phyloP scores from a whole-genome alignment of 1,284 basidiomycete species.

The Vanrija pseudolonga region DNA sequence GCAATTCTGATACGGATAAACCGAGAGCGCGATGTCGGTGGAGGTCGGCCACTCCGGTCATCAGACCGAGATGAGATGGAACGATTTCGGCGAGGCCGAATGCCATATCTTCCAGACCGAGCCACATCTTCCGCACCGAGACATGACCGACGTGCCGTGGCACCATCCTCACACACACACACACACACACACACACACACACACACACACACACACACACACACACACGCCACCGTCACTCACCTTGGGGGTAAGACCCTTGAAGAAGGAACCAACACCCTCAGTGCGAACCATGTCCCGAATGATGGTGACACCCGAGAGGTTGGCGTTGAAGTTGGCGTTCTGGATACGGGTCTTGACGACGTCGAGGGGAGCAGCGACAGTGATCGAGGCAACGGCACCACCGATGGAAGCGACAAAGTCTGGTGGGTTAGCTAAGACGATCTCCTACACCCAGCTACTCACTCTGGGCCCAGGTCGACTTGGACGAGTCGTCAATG shows the following conservation, averaged over 20 bases:
- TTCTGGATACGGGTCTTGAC: slow-evolving; percentile 98
- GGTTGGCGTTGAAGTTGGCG: slow-evolving; percentile 91
- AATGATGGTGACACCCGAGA: slow-evolving; percentile 76
- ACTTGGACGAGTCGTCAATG: slow-evolving; percentile 81
- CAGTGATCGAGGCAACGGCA: slow-evolving; percentile 90
- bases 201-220: no score
- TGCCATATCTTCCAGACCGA: background rate
- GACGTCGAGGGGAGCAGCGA: slow-evolving; percentile 92
- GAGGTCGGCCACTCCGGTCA: background rate
- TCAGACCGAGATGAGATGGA: background rate
- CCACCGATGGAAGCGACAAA: slow-evolving; percentile 91
- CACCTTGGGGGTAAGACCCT: slow-evolving; percentile 92
- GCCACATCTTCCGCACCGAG: background rate
- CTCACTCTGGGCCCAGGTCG: slow-evolving; percentile 83
- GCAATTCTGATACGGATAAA: background rate
- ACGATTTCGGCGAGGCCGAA: background rate
- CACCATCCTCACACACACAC: no score
- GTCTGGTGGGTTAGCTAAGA: slow-evolving; percentile 47
- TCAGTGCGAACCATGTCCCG: slow-evolving; percentile 85
- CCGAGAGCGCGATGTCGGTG: background rate
- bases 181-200: no score
- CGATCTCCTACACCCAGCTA: slow-evolving; percentile 21
- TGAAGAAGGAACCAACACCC: slow-evolving; percentile 85
- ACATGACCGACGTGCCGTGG: no score
- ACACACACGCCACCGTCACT: slow-evolving; percentile 21